Conservation (phyloP, 208 protist species). For the Trypanosoma theileri region DNA sequence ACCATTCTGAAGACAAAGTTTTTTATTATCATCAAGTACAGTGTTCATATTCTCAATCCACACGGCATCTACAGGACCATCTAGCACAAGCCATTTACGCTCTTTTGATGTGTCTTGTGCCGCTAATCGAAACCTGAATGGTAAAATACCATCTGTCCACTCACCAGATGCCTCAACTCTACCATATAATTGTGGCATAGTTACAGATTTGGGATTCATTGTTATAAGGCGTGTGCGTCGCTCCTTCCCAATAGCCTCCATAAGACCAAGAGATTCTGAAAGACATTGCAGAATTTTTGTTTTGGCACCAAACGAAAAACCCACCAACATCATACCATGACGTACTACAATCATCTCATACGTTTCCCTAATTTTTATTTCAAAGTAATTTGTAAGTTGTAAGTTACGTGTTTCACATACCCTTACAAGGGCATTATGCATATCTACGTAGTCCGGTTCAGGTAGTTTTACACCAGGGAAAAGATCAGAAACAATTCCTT, state of each 20-base stretch:
- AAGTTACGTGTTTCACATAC: slow-evolving; percentile 73
- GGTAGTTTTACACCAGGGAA: slow-evolving; percentile 91
- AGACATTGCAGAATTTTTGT: slow-evolving; percentile 89
- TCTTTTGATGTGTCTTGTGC: slow-evolving; percentile 81
- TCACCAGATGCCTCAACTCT: slow-evolving; percentile 94
- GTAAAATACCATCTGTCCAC: slow-evolving; percentile 97
- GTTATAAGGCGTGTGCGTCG: slow-evolving; percentile 81
- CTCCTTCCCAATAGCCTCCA: slow-evolving; percentile 75
- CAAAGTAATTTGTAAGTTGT: slow-evolving; percentile 90
- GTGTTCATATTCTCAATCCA: slow-evolving; percentile 99
- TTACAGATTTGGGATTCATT: slow-evolving; percentile 96
- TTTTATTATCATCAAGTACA: slow-evolving; percentile 98
- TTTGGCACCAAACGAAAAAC: slow-evolving; percentile 93
- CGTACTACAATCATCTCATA: slow-evolving; percentile 98
- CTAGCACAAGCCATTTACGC: slow-evolving; percentile 95
- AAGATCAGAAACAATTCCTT: slow-evolving; percentile 95
- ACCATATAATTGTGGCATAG: slow-evolving; percentile 95
- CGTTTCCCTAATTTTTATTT: slow-evolving; percentile 90
- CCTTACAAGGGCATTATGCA: slow-evolving; percentile 70
- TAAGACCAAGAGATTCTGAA: slow-evolving; percentile 73
- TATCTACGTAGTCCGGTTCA: slow-evolving; percentile 87
- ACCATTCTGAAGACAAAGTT: slow-evolving; percentile 96
- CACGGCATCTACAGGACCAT: slow-evolving; percentile 98
- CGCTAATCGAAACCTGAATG: slow-evolving; percentile 90
- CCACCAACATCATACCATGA: slow-evolving; percentile 98